phyloP scores from a whole-genome alignment of 768 basidiomycete genomes.

The Termitomyces sp. region DNA sequence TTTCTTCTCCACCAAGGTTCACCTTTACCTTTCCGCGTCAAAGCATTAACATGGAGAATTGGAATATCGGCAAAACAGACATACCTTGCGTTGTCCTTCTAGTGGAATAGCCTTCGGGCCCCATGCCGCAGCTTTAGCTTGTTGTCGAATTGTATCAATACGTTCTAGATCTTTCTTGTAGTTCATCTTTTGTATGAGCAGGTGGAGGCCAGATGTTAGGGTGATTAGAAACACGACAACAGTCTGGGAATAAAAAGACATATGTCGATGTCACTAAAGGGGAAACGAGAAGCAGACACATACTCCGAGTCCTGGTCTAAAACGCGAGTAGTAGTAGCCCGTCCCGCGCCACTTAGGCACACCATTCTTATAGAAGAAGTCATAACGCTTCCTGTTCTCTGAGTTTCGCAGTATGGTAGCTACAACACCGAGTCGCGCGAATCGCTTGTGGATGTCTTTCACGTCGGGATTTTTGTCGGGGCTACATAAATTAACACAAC shows the following conservation, averaged over 20 bases:
- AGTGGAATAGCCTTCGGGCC: constrained; percentile 68
- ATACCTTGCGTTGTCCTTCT: constrained; percentile 67
- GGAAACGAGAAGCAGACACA: constrained; percentile 17
- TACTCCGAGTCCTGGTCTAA: constrained; percentile 87
- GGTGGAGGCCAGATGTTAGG: constrained; percentile 80
- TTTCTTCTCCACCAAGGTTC: constrained; percentile 64
- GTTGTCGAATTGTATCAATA: constrained; percentile 55
- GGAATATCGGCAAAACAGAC: constrained; percentile 4
- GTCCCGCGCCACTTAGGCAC: constrained; percentile 96
- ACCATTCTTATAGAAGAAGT: constrained; percentile 96
- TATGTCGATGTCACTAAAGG: not conserved
- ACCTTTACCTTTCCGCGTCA: constrained; percentile 58
- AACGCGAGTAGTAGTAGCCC: constrained; percentile 95
- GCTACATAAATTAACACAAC: constrained; percentile 34
- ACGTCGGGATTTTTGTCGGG: constrained; percentile 94
- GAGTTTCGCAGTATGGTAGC: constrained; percentile 73
- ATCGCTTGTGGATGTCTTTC: constrained; percentile 81
- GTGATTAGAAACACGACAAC: constrained; percentile 76
- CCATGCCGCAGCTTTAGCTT: constrained; percentile 79
- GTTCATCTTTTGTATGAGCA: constrained; percentile 74
- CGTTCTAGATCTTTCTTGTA: constrained; percentile 69
- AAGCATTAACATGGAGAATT: not conserved
- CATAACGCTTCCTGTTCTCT: constrained; percentile 80
- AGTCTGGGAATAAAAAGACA: constrained; percentile 38
- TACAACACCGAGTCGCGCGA: constrained; percentile 88